A percentile compares a stretch with the other conserved stretches of the same genome.
These are phyloP conservation scores for Taiozyma sp. DNA, from an alignment of 1,139 yeast species.

Conservation along the genomic window DNA sequence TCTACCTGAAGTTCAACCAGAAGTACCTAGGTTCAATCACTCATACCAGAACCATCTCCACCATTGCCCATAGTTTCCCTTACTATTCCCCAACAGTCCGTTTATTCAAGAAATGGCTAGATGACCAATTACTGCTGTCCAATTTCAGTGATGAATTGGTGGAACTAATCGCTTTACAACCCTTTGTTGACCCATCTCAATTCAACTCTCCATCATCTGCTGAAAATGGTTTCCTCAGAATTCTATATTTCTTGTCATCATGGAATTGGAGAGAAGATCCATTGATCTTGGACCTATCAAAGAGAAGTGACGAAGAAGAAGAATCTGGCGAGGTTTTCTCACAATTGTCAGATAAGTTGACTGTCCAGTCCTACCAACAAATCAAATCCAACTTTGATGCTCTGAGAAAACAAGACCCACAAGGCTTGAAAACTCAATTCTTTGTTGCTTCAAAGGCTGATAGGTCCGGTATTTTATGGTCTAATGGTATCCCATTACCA, in stretches of 20 bases:
- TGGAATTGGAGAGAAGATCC: slow-evolving; percentile 98
- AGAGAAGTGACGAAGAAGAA: slow-evolving; percentile 39
- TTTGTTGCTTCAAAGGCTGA: slow-evolving; percentile 82
- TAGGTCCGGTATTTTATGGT: slow-evolving; percentile 79
- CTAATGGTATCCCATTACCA: slow-evolving; percentile 64
- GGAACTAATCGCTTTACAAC: slow-evolving; percentile 76
- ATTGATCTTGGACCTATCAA: slow-evolving; percentile 66
- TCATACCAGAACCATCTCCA: slow-evolving; percentile 74
- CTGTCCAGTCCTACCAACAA: slow-evolving; percentile 54
- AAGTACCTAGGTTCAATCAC: slow-evolving; percentile 65
- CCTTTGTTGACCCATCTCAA: slow-evolving; percentile 85
- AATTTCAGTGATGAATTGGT: slow-evolving; percentile 75
- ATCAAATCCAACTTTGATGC: slow-evolving; percentile 60
- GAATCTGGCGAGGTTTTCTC: slow-evolving; percentile 31
- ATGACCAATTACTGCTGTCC: slow-evolving; percentile 57
- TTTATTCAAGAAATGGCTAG: slow-evolving; percentile 84
- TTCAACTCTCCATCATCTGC: slow-evolving; percentile 74
- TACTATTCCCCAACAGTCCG: slow-evolving; percentile 78
- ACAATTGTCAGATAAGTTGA: slow-evolving; percentile 54
- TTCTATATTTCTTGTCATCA: slow-evolving; percentile 59
- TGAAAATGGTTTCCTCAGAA: slow-evolving; percentile 74
- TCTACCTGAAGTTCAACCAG: slow-evolving; percentile 60
- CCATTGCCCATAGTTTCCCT: slow-evolving; percentile 67
- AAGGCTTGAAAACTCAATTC: slow-evolving; percentile 70
- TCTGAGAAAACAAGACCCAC: slow-evolving; percentile 73